Evolutionary conservation across 768 basidiomycete genomes (phyloP).

Genomic region (Rhizopogon vulgaris): DNA sequence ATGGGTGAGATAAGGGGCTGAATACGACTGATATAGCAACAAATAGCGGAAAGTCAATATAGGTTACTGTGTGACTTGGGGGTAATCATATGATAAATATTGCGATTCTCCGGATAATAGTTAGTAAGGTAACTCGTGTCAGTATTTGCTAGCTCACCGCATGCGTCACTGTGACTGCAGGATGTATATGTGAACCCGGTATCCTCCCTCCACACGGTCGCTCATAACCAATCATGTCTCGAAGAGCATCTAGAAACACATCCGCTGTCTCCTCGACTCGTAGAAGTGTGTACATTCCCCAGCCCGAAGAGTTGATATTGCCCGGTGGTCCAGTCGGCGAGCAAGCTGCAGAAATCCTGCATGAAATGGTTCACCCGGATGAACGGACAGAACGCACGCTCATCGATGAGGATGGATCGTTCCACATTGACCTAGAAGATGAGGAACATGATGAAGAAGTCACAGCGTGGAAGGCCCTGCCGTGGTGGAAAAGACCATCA

Average conservation of each 20-base stretch:
- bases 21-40: not conserved
- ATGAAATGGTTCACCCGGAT: constrained; percentile 37
- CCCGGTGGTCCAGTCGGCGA: constrained; percentile 42
- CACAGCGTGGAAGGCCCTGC: constrained; percentile 27
- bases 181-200: not conserved
- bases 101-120: no score
- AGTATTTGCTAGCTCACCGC: no score
- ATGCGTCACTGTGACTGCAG: no score
- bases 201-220: not conserved
- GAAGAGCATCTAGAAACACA: constrained; percentile 12
- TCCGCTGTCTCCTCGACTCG: constrained; percentile 12
- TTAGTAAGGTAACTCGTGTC: no score
- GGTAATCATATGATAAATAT: no score
- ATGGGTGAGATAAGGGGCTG: no score
- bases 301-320: constrained; percentile 31
- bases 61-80: no score
- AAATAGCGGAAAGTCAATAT: no score
- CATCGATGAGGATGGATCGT: constrained; percentile 9
- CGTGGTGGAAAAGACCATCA: constrained; percentile 77
- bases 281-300: constrained; percentile 15
- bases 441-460: constrained; percentile 23
- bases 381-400: constrained; percentile 33
- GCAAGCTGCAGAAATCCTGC: constrained; percentile 39
- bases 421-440: constrained; percentile 18
- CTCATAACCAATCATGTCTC: constrained; percentile 12